Evolutionary conservation across 495 filamentous ascomycete species (phyloP).

Genomic region (Podospora anserina): DNA sequence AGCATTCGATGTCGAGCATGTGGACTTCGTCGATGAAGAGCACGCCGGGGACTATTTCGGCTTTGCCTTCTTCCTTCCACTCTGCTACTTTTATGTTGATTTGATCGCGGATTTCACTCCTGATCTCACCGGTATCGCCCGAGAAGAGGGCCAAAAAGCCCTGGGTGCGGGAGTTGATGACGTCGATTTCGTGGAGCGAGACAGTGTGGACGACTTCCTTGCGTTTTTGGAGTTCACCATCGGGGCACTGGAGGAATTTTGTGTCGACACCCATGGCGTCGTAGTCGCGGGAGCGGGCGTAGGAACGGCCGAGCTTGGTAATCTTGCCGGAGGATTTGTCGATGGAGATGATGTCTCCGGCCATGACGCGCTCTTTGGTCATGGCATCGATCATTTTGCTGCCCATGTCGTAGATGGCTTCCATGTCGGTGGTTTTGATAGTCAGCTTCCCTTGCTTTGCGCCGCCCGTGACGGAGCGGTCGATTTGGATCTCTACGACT

Average conservation of each 20-base stretch:
- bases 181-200: conserved; percentile 95
- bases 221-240: conserved; percentile 95
- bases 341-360: conserved; percentile 95
- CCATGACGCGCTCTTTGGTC: conserved; percentile 98
- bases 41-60: conserved; percentile 94
- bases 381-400: conserved; percentile 99
- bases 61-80: conserved; percentile 99
- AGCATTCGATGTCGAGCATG: conserved; percentile 99
- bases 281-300: conserved; percentile 91
- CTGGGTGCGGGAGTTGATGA: conserved; percentile 97
- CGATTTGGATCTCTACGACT: conserved; percentile 98
- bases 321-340: conserved; percentile 98
- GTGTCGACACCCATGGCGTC: conserved; percentile 99
- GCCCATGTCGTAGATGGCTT: conserved; percentile 98
- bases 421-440: conserved; percentile 99
- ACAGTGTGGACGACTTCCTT: conserved; percentile 97
- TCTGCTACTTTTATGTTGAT: conserved; percentile 98
- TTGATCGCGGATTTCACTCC: conserved; percentile 94
- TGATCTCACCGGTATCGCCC: conserved; percentile 96
- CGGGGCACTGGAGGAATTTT: conserved; percentile 97
- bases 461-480: conserved; percentile 91
- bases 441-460: conserved; percentile 99
- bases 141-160: conserved; percentile 95
- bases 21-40: conserved; percentile 99
- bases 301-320: conserved; percentile 90